Evolutionary conservation across 768 basidiomycete species (phyloP).

Genomic region (Rhodosporidiobolus odoratus): DNA sequence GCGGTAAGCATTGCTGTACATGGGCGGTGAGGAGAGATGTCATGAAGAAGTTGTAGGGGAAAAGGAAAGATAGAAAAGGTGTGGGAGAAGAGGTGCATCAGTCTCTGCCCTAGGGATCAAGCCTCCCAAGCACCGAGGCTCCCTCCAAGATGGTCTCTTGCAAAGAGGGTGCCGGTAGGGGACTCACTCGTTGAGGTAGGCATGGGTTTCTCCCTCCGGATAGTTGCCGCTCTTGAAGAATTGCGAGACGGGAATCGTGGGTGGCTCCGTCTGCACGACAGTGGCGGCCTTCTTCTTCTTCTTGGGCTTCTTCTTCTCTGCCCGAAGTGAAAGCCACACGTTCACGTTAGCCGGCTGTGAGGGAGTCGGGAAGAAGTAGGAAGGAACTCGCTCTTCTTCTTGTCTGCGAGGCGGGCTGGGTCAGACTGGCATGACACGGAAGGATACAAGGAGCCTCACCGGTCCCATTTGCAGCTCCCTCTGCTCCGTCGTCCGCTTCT

Average conservation of each 20-base stretch:
- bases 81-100: too few relatives aligned
- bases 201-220: slow-evolving; percentile 84
- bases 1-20: slow-evolving; percentile 73
- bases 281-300: slow-evolving; percentile 65
- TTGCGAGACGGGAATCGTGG: slow-evolving; percentile 78
- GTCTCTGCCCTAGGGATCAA: too few relatives aligned
- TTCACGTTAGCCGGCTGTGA: not conserved
- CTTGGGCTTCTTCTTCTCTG: slow-evolving; percentile 74
- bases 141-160: too few relatives aligned
- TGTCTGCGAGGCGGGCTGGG: slow-evolving; percentile 21
- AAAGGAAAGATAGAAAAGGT: slow-evolving; percentile 8
- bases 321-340: not conserved
- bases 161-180: not conserved
- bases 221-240: slow-evolving; percentile 79
- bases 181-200: slow-evolving; percentile 85
- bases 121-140: too few relatives aligned
- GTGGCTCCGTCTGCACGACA: slow-evolving; percentile 75
- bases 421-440: not conserved
- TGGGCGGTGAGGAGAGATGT: not conserved
- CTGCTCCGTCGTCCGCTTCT: slow-evolving; percentile 44
- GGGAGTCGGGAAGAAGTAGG: not conserved
- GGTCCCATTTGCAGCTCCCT: slow-evolving; percentile 16
- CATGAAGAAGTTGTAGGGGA: not conserved
- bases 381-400: slow-evolving; percentile 39
- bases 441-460: not conserved